Percentiles rank a stretch among this genome's conserved stretches.
These are phyloP conservation scores for Chaetomidium leptoderma DNA, from an alignment of 495 filamentous ascomycete species.

Conservation along the genomic window DNA sequence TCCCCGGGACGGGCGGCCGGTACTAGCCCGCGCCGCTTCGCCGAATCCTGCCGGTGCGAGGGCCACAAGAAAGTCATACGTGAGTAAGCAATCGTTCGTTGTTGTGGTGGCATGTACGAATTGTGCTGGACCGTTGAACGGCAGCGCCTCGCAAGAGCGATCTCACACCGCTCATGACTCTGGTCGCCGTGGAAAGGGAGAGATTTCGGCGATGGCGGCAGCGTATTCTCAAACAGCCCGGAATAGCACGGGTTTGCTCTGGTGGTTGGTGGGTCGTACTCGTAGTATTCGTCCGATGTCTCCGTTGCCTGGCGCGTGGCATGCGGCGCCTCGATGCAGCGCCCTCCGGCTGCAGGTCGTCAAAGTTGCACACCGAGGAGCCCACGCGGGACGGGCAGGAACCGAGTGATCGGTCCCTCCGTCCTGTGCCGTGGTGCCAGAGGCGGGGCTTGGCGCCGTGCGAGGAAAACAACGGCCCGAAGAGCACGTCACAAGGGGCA, in stretches of 20 bases:
- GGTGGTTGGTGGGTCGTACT: not conserved
- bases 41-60: not conserved
- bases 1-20: not conserved
- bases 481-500: constrained; percentile 6
- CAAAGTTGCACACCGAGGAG: not conserved
- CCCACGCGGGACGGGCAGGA: constrained; percentile 4
- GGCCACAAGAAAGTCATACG: not conserved
- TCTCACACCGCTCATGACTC: constrained; percentile 6
- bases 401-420: constrained; percentile 1
- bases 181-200: not conserved
- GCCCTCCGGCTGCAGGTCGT: not conserved
- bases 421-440: not conserved
- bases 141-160: not conserved
- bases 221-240: not conserved
- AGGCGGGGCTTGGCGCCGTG: constrained; percentile 3
- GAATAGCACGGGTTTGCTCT: not conserved
- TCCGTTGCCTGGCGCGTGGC: constrained; percentile 4
- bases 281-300: constrained; percentile 2
- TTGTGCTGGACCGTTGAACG: not conserved
- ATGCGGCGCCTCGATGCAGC: constrained; percentile 1
- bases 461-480: constrained; percentile 1
- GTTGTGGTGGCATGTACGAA: not conserved
- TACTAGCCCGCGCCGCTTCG: not conserved
- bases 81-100: constrained; percentile 8
- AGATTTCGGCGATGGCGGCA: not conserved